Evolutionary conservation across 2,329 filamentous ascomycete genomes (phyloP).

Genomic region (Fusarium ramigenum): DNA sequence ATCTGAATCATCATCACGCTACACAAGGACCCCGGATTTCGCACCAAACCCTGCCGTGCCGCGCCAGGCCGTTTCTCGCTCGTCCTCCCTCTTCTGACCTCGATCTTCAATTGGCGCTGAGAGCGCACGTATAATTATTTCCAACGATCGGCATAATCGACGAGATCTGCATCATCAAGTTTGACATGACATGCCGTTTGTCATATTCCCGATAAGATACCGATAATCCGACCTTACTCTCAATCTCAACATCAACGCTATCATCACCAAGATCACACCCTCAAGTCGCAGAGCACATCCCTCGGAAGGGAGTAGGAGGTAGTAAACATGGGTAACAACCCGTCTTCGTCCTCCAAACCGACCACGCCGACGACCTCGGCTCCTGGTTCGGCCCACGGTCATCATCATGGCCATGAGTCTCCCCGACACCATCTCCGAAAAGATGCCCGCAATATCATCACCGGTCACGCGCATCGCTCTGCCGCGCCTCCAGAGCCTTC

Average conservation of each 20-base stretch:
- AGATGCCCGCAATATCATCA: constrained; percentile 59
- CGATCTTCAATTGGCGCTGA: constrained; percentile 30
- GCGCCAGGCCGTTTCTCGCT: constrained; percentile 24
- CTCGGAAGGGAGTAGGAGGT: constrained; percentile 14
- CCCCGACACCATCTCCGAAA: constrained; percentile 48
- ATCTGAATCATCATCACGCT: constrained; percentile 23
- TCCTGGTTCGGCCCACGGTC: constrained; percentile 39
- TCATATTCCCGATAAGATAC: constrained; percentile 33
- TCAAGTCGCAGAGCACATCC: constrained; percentile 2
- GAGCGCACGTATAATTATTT: constrained; percentile 10
- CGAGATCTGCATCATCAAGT: constrained; percentile 6
- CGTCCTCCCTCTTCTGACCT: constrained; percentile 5
- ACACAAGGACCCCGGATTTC: constrained; percentile 30
- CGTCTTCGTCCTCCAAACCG: constrained; percentile 51
- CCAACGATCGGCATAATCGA: background rate
- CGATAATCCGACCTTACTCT: constrained; percentile 1
- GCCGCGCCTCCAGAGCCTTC: constrained; percentile 70
- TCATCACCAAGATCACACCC: background rate
- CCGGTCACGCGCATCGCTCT: constrained; percentile 64
- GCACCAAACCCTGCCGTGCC: constrained; percentile 27
- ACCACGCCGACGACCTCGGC: constrained; percentile 46
- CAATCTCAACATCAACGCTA: background rate
- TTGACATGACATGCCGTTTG: constrained; percentile 28
- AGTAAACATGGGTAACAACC: constrained; percentile 51
- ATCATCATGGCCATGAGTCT: constrained; percentile 39